phyloP scores from a whole-genome alignment of 176 grass and related monocot species.

The Oryza rufipogon region DNA sequence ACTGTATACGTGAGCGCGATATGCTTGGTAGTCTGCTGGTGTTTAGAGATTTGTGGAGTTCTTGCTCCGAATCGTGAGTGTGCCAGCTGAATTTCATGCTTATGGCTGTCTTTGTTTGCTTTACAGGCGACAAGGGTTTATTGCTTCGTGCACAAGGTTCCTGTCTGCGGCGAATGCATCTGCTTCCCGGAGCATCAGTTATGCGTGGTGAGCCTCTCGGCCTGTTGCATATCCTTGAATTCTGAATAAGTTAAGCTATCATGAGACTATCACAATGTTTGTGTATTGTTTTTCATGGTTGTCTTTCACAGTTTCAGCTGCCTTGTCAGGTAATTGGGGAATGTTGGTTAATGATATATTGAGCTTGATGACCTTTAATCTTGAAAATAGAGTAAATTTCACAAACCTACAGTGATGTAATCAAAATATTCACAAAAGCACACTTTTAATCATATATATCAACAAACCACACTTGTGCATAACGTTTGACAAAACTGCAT shows the following conservation, averaged over 20 bases:
- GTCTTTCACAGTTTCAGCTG: background rate
- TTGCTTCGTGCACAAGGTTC: constrained; percentile 97
- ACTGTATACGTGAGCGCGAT: background rate
- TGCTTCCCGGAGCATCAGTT: constrained; percentile 93
- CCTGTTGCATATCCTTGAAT: background rate
- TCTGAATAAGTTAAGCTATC: background rate
- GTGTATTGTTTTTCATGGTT: constrained; percentile 19
- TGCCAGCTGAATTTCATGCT: constrained; percentile 14
- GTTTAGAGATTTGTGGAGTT: constrained; percentile 16
- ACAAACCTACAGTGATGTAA: background rate
- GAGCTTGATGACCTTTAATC: background rate
- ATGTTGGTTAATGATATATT: constrained; percentile 25
- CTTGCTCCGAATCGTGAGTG: background rate
- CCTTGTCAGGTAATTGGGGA: background rate
- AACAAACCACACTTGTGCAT: background rate
- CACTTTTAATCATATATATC: background rate
- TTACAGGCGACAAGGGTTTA: constrained; percentile 94
- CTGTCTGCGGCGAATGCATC: constrained; percentile 95
- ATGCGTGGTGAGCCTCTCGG: constrained; percentile 73
- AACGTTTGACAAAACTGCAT: background rate
- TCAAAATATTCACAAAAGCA: background rate
- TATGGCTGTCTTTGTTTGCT: constrained; percentile 22
- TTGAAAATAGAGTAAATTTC: background rate
- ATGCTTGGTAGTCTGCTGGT: background rate
- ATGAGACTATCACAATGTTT: background rate